Evolutionary conservation across 1,284 basidiomycete genomes (phyloP).

Genomic region (Naganishia sp.): DNA sequence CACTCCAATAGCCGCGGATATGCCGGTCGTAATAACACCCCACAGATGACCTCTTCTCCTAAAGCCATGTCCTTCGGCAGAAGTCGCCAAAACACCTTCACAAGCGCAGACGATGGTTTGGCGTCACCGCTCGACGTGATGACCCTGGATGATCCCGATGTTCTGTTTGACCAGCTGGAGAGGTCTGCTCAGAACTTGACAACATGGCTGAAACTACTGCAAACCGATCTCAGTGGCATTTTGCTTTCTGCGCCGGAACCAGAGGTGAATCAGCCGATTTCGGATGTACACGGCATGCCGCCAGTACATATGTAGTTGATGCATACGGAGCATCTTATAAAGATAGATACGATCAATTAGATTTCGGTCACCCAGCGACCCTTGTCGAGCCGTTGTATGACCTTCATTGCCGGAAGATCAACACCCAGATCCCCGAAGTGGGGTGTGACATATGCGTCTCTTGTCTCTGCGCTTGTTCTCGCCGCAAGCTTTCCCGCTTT

Average conservation of each 20-base stretch:
- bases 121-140: conserved; percentile 70
- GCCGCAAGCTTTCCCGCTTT: conserved; percentile 38
- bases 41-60: conserved; percentile 30
- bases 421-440: conserved; percentile 79
- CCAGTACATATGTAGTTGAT: not conserved
- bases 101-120: conserved; percentile 46
- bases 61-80: conserved; percentile 29
- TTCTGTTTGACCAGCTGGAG: conserved; percentile 70
- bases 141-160: conserved; percentile 63
- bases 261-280: not conserved
- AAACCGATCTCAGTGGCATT: conserved; percentile 67
- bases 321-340: no score
- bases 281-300: not conserved
- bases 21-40: not conserved
- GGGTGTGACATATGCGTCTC: conserved; percentile 66
- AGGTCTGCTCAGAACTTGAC: conserved; percentile 75
- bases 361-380: conserved; percentile 50
- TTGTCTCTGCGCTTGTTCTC: conserved; percentile 57
- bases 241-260: conserved; percentile 46
- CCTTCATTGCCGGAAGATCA: conserved; percentile 76
- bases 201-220: conserved; percentile 76
- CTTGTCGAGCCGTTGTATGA: conserved; percentile 53
- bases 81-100: conserved; percentile 8
- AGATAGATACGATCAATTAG: not conserved
- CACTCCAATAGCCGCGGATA: not conserved